Percentiles rank a stretch among this genome's conserved stretches.
Conservation (phyloP, 176 grass and related monocot genomes). For the Zea mays region Zm-B73-REFERENCE-NAM-5.0 NC_050101.1:149340001-149340500, state of each 20-base stretch:
- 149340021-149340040: background rate
- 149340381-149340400: background rate
- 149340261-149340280: background rate
- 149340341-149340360: background rate
- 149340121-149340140: conserved; percentile 1
- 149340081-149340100: background rate
- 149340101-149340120: background rate
- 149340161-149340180: conserved; percentile 12
- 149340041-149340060: background rate
- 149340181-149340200: conserved; percentile 3
- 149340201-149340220: conserved; percentile 14
- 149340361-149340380: background rate
- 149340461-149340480: background rate
- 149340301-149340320: background rate
- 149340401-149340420: background rate
- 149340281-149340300: background rate
- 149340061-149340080: background rate
- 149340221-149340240: background rate
- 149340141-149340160: background rate
- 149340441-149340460: background rate
- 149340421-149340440: background rate
- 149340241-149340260: background rate
- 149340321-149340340: background rate
- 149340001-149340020: background rate
- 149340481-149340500: background rate